phyloP scores from a whole-genome alignment of 257 asterid genomes.

The Paulownia fortunei region DNA sequence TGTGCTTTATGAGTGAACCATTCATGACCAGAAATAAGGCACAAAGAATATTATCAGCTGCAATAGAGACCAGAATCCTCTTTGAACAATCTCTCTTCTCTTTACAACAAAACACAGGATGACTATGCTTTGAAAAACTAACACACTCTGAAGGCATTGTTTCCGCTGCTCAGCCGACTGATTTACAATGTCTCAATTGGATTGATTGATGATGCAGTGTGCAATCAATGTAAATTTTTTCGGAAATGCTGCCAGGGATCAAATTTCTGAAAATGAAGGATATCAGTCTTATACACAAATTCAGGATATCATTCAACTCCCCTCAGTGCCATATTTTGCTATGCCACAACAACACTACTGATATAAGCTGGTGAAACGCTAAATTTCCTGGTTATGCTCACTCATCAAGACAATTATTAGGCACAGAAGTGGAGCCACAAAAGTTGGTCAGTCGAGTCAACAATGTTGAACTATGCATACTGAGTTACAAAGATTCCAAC shows the following conservation, averaged over 20 bases:
- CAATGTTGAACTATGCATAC: not conserved
- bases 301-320: not conserved
- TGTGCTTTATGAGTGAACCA: not conserved
- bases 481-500: not conserved
- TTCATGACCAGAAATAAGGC: not conserved
- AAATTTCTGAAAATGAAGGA: not conserved
- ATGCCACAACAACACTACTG: not conserved
- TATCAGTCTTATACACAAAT: not conserved
- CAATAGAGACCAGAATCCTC: not conserved
- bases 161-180: not conserved
- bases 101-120: not conserved
- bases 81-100: not conserved
- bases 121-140: not conserved
- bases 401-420: conserved; percentile 2
- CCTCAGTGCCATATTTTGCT: conserved; percentile 8
- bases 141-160: conserved; percentile 1
- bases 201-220: not conserved
- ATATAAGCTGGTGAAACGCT: not conserved
- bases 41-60: not conserved
- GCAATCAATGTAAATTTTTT: not conserved
- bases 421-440: not conserved
- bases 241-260: not conserved
- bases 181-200: not conserved
- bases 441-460: not conserved
- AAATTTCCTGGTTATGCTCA: not conserved